Conservation (phyloP, 78 protist species). For the Planoprotostelium fungivorum region DNA sequence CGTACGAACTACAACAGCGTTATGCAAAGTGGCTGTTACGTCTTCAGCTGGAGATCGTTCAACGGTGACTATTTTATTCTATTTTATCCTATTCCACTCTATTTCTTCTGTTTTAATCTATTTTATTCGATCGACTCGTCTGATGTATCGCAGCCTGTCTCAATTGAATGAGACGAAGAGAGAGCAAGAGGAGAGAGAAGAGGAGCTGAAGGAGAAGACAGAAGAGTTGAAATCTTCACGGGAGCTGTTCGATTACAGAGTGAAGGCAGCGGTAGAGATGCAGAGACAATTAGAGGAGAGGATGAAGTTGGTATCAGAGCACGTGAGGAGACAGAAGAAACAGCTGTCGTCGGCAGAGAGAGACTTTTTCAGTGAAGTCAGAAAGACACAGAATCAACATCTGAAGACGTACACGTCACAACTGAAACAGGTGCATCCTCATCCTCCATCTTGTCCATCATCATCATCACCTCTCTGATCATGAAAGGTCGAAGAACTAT, state of each 20-base stretch:
- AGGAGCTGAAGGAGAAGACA: background rate
- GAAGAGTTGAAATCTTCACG: background rate
- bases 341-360: background rate
- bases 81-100: too few relatives aligned
- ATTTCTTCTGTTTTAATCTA: too few relatives aligned
- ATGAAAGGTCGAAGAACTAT: too few relatives aligned
- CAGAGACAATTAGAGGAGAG: background rate
- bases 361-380: background rate
- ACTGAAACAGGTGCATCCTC: too few relatives aligned
- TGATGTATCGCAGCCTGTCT: too few relatives aligned
- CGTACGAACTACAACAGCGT: background rate
- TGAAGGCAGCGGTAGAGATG: background rate
- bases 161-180: background rate
- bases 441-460: too few relatives aligned
- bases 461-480: too few relatives aligned
- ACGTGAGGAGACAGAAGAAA: background rate
- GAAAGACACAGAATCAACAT: too few relatives aligned
- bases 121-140: too few relatives aligned
- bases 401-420: too few relatives aligned
- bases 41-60: background rate
- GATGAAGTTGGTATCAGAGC: background rate
- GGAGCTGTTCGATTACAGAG: background rate
- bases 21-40: background rate
- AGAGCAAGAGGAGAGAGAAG: background rate
- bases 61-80: too few relatives aligned